Evolutionary conservation across 345 rosid species (phyloP).

Genomic region (Eucalyptus regnans): DNA sequence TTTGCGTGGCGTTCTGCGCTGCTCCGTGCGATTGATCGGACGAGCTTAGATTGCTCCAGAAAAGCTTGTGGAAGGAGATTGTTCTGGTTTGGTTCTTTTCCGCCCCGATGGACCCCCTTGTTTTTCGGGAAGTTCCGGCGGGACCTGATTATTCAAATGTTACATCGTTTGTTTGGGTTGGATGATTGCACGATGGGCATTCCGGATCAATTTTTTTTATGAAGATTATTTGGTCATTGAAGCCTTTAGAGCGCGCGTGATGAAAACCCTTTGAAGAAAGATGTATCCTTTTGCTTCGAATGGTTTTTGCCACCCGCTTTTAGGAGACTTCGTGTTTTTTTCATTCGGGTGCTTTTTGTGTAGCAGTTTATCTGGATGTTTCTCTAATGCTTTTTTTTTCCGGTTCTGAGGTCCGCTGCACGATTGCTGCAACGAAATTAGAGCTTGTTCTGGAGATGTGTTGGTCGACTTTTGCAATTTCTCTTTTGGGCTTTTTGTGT

Average conservation of each 20-base stretch:
- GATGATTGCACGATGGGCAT: background rate
- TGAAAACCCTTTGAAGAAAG: background rate
- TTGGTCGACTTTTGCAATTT: background rate
- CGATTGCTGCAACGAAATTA: background rate
- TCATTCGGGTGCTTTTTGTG: background rate
- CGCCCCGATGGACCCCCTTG: background rate
- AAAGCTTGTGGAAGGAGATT: background rate
- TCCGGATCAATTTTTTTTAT: background rate
- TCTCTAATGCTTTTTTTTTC: background rate
- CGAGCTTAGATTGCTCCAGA: background rate
- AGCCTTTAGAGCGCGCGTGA: background rate
- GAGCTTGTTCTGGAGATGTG: background rate
- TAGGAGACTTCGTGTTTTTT: background rate
- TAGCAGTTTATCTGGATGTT: background rate
- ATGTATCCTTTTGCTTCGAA: background rate
- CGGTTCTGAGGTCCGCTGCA: background rate
- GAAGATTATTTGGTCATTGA: background rate
- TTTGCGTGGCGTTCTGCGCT: background rate
- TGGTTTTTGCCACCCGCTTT: background rate
- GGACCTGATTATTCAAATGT: background rate
- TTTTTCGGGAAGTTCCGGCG: background rate
- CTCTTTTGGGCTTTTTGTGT: background rate
- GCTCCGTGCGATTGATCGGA: background rate
- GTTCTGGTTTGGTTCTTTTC: background rate
- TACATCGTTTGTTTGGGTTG: background rate